Conservation (phyloP, 2,329 filamentous ascomycete species). For the Colletotrichum acutatum region DNA sequence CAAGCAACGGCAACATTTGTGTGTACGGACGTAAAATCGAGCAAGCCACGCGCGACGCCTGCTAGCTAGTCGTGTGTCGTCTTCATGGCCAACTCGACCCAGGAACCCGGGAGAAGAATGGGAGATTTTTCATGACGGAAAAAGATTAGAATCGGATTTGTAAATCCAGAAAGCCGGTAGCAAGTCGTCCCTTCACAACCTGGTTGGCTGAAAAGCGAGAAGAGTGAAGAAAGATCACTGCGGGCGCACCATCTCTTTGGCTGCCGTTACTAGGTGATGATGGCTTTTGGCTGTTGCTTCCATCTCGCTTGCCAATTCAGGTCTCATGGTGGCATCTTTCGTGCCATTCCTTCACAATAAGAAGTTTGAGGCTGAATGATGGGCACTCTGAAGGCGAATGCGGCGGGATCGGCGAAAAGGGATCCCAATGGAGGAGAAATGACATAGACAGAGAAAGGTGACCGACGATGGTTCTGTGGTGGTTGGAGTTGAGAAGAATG, state of each 20-base stretch:
- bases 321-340: neutral
- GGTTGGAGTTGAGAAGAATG: neutral
- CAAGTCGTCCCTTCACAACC: neutral
- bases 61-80: neutral
- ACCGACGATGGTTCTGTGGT: neutral
- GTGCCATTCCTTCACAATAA: neutral
- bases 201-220: neutral
- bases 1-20: conserved; percentile 9
- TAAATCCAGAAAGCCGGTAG: neutral
- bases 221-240: neutral
- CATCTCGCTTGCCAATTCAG: neutral
- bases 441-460: neutral
- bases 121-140: neutral
- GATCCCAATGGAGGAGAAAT: neutral
- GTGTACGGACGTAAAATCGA: conserved; percentile 33
- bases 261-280: neutral
- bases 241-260: neutral
- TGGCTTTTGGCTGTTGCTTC: neutral
- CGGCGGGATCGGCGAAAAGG: neutral
- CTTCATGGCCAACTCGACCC: neutral
- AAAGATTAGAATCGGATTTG: neutral
- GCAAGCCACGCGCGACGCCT: neutral
- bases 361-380: neutral
- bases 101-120: neutral
- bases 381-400: neutral